Evolutionary conservation across 1,284 basidiomycete genomes (phyloP), one percentile per base, ranked within the genome.

Genomic region (Cutaneotrichosporon spelunceum): DNA sequence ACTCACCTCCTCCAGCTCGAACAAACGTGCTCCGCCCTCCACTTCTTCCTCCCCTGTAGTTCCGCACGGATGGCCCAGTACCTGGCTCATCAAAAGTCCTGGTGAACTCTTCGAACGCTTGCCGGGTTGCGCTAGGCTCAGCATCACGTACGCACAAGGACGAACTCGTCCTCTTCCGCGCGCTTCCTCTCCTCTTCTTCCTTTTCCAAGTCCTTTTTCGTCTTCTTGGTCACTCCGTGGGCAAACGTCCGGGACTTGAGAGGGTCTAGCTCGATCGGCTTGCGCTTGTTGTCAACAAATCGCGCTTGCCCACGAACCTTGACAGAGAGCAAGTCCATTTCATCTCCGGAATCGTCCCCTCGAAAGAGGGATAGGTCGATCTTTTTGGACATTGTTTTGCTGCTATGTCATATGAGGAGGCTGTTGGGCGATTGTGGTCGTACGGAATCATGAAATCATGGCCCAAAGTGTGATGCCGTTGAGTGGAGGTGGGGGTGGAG

Each of bases 151-250:
- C 19, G 14, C 33, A 26, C 10, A 30, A 29, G 53, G 23, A 66
- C 75, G 44, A 44, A 78, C 78, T 74, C 66, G 68, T 87, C 84
- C 62, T 88, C 88, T 72, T 93, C 91, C 70, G 90, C 87, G 73
- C 90, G 87, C 68, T 83, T 86, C 73, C 87, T 87, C 80, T 93
- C 93, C 34, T 88, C 89, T 60, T 91, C 90, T 52, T 91, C 92
- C 54, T 86, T 87, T 74, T 96, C 93, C 69, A 88, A 85, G 73
- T 96, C 93, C 73, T 89, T 92, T 78, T 95, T 81, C 2, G 79
- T 78, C 71, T 82, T 82, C 55, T 78, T 79, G 16, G 75, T 76
- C 19, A 75, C 77, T 0, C 79, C 81, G 59, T 76, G 70, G 2
- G 74, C 70, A 69, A 79, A 80, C 1, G 74, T 78, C 58, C 76